Evolutionary conservation across 2,329 filamentous ascomycete species (phyloP).

Genomic region (Cladobotryum mycophilum): DNA sequence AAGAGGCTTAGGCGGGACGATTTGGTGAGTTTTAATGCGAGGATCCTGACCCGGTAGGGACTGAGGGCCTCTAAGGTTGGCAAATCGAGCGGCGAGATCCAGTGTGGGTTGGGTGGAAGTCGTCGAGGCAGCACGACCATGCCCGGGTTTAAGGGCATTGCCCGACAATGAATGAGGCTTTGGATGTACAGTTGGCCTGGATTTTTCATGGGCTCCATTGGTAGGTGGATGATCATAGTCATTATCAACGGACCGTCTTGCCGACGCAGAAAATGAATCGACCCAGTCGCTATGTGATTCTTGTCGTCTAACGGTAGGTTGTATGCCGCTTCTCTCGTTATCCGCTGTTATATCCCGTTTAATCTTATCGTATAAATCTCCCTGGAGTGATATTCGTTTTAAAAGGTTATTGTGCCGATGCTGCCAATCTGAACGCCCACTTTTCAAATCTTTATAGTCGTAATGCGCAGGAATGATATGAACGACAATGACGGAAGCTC

Average conservation of each 20-base stretch:
- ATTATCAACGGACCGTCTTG: not conserved
- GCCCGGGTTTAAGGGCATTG: slow-evolving; percentile 38
- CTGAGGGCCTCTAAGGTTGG: slow-evolving; percentile 44
- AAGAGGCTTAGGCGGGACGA: slow-evolving; percentile 31
- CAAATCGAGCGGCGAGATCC: slow-evolving; percentile 52
- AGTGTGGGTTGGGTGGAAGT: slow-evolving; percentile 29
- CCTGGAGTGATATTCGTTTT: slow-evolving; percentile 42
- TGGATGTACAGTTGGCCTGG: slow-evolving; percentile 50
- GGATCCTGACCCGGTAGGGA: slow-evolving; percentile 43
- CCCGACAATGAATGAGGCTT: slow-evolving; percentile 64
- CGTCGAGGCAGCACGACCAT: slow-evolving; percentile 20
- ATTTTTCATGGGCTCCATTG: slow-evolving; percentile 23
- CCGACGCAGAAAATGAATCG: slow-evolving; percentile 12
- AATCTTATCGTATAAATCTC: slow-evolving; percentile 48
- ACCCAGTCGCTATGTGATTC: slow-evolving; percentile 14
- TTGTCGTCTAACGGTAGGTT: slow-evolving; percentile 28
- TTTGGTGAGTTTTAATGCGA: slow-evolving; percentile 45
- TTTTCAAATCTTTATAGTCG: slow-evolving; percentile 62
- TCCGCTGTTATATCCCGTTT: slow-evolving; percentile 56
- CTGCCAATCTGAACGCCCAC: slow-evolving; percentile 43
- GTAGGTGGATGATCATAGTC: slow-evolving; percentile 4
- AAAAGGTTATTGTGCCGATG: slow-evolving; percentile 45
- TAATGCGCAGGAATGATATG: slow-evolving; percentile 70
- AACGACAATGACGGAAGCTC: slow-evolving; percentile 71
- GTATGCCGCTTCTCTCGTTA: slow-evolving; percentile 56